Evolutionary conservation across 2,329 filamentous ascomycete genomes (phyloP), one percentile per base, ranked within the genome.

Genomic region (Aspergillus neotritici): DNA sequence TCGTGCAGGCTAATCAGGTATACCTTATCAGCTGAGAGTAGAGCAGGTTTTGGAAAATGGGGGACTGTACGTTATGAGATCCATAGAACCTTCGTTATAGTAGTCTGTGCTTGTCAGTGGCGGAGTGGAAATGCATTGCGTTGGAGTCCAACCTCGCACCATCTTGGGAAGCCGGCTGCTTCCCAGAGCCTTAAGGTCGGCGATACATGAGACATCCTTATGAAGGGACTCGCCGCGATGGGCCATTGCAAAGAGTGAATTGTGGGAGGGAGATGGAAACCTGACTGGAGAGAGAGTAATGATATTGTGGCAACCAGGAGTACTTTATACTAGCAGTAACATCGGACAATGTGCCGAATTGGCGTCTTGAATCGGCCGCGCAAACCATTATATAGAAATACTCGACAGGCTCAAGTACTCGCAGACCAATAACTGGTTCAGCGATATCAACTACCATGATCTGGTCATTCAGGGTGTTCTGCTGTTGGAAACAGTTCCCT

Each of bases 31-130:
- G 21, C 7, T 6, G 7, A 25, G 9, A 25, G 5, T 8, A 25
- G 7, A 8, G 21, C 21, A 9, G 21, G 8, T 1, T 25, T 16
- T 37, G 1, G 4, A 1, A 7, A 11, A n/a, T 4, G 14, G 13
- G 2, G 2, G 5, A 28, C 46, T 54, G 21, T 53, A 69, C 64
- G 75, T 78, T 41, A 73, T 61, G 16, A 76, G 62, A 48, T 77
- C 75, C 63, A 78, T 78, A 4, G 76, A 74, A 5, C 77, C 77
- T 47, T 74, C 76, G 54, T 80, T 79, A 57, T 74, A 79, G 60
- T 78, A 80, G 39, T 78, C 76, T 70, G 47, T 17, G 8, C 28
- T 41, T 4, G n/a, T 42, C 32, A 48, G 31, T 15, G 2, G 14
- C 6, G 30, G 12, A 15, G 16, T 15, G 11, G 30, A 5, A 13